A percentile compares a stretch with the other conserved stretches of the same genome.
Conservation (phyloP, 345 rosid genomes). For the Anacardium occidentale region DNA sequence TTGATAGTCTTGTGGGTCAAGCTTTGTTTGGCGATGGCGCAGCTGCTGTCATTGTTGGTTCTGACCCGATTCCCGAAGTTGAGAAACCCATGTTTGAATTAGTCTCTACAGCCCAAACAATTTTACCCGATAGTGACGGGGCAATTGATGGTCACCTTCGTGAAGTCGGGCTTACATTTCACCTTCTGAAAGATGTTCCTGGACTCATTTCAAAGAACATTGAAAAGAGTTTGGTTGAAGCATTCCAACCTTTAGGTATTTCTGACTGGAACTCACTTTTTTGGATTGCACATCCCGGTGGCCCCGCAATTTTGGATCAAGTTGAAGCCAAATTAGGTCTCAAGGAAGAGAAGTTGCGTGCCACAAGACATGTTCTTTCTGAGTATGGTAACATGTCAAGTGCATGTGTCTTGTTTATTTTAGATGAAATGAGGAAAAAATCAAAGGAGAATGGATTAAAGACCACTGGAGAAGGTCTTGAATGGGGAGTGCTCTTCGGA, state of each 20-base stretch:
- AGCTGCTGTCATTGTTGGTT: slow-evolving; percentile 43
- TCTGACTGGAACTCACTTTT: slow-evolving; percentile 58
- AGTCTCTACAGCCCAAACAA: slow-evolving; percentile 41
- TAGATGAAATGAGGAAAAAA: slow-evolving; percentile 52
- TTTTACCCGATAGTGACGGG: slow-evolving; percentile 48
- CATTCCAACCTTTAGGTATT: slow-evolving; percentile 44
- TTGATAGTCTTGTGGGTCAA: slow-evolving; percentile 50
- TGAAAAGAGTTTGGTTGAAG: slow-evolving; percentile 36
- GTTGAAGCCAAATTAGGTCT: slow-evolving; percentile 40
- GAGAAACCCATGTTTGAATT: slow-evolving; percentile 46
- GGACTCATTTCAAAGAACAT: slow-evolving; percentile 40
- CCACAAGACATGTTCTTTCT: slow-evolving; percentile 35
- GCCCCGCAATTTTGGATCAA: slow-evolving; percentile 45
- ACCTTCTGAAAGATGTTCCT: slow-evolving; percentile 48
- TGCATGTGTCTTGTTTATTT: slow-evolving; percentile 41
- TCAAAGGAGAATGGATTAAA: slow-evolving; percentile 29
- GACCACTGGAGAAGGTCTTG: slow-evolving; percentile 53
- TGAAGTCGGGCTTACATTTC: slow-evolving; percentile 46
- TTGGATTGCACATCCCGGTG: slow-evolving; percentile 57
- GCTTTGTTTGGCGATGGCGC: slow-evolving; percentile 56
- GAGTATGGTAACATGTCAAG: slow-evolving; percentile 55
- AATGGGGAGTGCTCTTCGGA: slow-evolving; percentile 59
- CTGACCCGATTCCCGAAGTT: slow-evolving; percentile 29
- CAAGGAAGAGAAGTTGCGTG: slow-evolving; percentile 34
- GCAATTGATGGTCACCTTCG: slow-evolving; percentile 54